These are phyloP conservation scores for Micractinium sp. DNA, from an alignment of 139 green algal genomes.

Conservation along the genomic window DNA sequence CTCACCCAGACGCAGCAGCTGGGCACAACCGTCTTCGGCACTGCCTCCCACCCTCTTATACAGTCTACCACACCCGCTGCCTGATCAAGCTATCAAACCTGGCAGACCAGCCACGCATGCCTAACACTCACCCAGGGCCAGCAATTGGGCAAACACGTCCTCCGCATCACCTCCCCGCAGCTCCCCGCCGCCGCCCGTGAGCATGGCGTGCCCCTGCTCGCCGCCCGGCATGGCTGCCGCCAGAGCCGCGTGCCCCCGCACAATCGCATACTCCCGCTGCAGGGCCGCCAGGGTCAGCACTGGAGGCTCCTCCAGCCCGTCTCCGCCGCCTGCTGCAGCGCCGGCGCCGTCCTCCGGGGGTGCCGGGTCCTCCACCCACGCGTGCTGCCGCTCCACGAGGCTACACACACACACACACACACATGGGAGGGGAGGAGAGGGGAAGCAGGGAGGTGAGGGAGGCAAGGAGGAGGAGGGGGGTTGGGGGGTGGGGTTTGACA, in stretches of 20 bases:
- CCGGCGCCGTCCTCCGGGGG: not conserved
- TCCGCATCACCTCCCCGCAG: constrained; percentile 2
- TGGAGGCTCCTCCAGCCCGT: not conserved
- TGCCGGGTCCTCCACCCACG: constrained; percentile 49
- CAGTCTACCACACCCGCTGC: too few species aligned
- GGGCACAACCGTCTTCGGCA: too few species aligned
- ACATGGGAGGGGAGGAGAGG: not conserved
- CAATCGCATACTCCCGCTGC: constrained; percentile 37
- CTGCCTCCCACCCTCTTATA: too few species aligned
- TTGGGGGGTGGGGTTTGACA: not conserved
- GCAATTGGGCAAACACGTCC: constrained; percentile 41
- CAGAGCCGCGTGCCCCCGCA: constrained; percentile 3
- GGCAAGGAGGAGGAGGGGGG: not conserved
- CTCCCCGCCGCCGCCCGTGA: not conserved
- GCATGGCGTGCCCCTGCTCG: not conserved
- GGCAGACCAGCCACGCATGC: not conserved
- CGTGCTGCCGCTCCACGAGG: constrained; percentile 33
- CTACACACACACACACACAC: not conserved
- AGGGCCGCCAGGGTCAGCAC: constrained; percentile 42
- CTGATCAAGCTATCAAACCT: too few species aligned
- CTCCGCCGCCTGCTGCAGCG: not conserved
- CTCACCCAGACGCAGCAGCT: too few species aligned
- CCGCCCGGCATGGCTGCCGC: constrained; percentile 33
- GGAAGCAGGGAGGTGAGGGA: not conserved
- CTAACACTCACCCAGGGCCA: constrained; percentile 25